Percentiles rank a stretch among this genome's conserved stretches.
Conservation (phyloP, 2,329 filamentous ascomycete species). For the Neonectria hederae region DNA sequence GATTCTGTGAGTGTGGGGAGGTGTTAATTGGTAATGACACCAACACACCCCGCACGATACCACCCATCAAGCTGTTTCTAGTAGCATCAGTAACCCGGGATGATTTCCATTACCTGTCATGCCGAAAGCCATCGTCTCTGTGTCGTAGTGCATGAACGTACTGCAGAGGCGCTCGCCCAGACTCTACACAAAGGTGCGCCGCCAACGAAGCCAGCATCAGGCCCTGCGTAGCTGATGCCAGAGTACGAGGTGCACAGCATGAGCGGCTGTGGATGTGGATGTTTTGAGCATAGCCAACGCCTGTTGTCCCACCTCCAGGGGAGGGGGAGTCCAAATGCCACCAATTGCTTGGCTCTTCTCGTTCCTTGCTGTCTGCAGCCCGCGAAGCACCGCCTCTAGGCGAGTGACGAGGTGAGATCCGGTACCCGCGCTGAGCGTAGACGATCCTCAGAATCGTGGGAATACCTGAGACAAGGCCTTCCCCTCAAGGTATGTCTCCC, state of each 20-base stretch:
- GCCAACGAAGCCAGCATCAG: too few species aligned
- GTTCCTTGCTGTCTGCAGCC: not conserved
- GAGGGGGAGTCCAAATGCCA: not conserved
- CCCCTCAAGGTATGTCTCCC: not conserved
- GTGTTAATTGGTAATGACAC: not conserved
- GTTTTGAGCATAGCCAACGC: not conserved
- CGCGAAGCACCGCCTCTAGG: not conserved
- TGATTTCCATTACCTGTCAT: not conserved
- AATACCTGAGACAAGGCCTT: not conserved
- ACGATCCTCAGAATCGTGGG: not conserved
- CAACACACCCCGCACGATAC: not conserved
- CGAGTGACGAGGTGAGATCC: not conserved
- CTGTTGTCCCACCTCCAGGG: not conserved
- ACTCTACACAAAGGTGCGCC: not conserved
- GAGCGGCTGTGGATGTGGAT: not conserved
- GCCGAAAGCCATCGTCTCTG: not conserved
- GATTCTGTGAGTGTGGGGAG: not conserved
- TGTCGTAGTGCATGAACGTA: not conserved
- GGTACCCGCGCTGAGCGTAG: not conserved
- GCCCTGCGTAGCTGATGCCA: not conserved
- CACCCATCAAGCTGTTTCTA: too few species aligned
- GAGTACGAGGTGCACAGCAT: not conserved
- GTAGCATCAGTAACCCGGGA: too few species aligned
- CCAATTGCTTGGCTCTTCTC: not conserved
- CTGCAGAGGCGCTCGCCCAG: not conserved